phyloP scores from a whole-genome alignment of 352 stramenopile species.

The Phytophthora tentaculata region DNA sequence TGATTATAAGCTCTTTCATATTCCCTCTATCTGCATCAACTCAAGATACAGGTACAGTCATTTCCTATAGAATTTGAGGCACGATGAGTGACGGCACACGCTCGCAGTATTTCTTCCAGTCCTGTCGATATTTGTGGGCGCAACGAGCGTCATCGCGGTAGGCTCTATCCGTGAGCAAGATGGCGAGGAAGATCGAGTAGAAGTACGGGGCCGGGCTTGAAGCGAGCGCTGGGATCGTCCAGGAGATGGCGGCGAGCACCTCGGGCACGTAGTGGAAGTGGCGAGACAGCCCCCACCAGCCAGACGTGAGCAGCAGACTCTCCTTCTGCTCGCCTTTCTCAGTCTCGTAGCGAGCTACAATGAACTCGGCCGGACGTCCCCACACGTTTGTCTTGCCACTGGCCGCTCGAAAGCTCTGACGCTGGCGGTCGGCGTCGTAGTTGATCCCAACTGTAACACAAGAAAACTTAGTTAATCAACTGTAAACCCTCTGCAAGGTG shows the following conservation, averaged over 20 bases:
- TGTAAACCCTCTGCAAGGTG: too few species aligned
- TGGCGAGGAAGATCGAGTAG: slow-evolving; percentile 91
- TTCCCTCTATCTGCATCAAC: too few species aligned
- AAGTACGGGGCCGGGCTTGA: slow-evolving; percentile 84
- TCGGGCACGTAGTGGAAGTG: slow-evolving; percentile 97
- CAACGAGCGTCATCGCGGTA: slow-evolving; percentile 96
- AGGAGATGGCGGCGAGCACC: slow-evolving; percentile 85
- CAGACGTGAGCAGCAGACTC: slow-evolving; percentile 91
- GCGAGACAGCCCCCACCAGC: slow-evolving; percentile 95
- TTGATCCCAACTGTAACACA: slow-evolving; percentile 86
- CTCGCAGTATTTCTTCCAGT: slow-evolving; percentile 95
- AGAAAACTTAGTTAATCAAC: too few species aligned
- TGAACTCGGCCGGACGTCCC: slow-evolving; percentile 91
- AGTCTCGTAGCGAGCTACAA: slow-evolving; percentile 94
- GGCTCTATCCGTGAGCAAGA: slow-evolving; percentile 95
- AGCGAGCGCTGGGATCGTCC: slow-evolving; percentile 71
- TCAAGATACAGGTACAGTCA: too few species aligned
- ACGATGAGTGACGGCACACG: slow-evolving; percentile 90
- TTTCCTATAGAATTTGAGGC: slow-evolving; percentile 73
- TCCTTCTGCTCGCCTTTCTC: slow-evolving; percentile 88
- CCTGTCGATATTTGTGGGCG: slow-evolving; percentile 94
- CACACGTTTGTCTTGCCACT: slow-evolving; percentile 92
- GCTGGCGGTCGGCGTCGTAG: slow-evolving; percentile 95
- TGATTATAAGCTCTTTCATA: too few species aligned
- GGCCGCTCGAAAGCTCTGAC: slow-evolving; percentile 90